Percentiles rank a stretch among this genome's conserved stretches.
phyloP scores from a whole-genome alignment of 139 green algal genomes.

The Parachlorella kessleri region DNA sequence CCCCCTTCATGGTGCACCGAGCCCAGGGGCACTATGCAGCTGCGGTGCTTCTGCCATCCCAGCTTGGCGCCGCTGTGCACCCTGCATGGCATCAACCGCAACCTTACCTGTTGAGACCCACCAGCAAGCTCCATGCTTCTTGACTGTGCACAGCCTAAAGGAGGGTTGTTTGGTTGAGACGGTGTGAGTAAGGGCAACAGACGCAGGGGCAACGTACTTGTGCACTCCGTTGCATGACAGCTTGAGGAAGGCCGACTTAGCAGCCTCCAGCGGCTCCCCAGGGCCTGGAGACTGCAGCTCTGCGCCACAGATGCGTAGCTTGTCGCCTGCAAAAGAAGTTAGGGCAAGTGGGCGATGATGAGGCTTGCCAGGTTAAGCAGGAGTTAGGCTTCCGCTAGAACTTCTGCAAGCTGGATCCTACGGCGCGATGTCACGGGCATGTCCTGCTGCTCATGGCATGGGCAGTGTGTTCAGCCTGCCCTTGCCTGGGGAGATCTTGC shows the following conservation, averaged over 20 bases:
- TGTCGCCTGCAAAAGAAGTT: conserved; percentile 27
- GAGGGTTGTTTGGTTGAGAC: not conserved
- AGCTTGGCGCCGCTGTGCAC: conserved; percentile 17
- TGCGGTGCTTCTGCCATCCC: conserved; percentile 19
- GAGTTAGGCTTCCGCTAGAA: too few relatives aligned
- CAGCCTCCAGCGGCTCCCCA: conserved; percentile 30
- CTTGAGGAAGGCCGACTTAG: not conserved
- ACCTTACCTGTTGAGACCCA: conserved; percentile 19
- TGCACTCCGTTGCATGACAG: not conserved
- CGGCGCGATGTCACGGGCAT: too few relatives aligned
- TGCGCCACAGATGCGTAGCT: conserved; percentile 32
- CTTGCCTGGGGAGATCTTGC: conserved; percentile 18
- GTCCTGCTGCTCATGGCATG: not conserved
- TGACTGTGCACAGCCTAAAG: not conserved
- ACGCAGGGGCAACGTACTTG: not conserved
- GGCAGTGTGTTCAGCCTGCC: not conserved
- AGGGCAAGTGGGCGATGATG: too few relatives aligned
- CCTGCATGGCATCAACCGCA: too few relatives aligned
- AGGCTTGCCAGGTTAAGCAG: too few relatives aligned
- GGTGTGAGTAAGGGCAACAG: not conserved
- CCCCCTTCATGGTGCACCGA: conserved; percentile 25
- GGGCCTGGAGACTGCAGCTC: conserved; percentile 26
- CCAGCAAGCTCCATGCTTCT: not conserved
- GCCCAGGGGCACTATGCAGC: conserved; percentile 31
- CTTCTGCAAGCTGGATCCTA: too few relatives aligned